Percentiles rank a stretch among this genome's conserved stretches.
Evolutionary conservation across 1,284 basidiomycete species (phyloP).

Genomic region (Trametes polyzona): DNA sequence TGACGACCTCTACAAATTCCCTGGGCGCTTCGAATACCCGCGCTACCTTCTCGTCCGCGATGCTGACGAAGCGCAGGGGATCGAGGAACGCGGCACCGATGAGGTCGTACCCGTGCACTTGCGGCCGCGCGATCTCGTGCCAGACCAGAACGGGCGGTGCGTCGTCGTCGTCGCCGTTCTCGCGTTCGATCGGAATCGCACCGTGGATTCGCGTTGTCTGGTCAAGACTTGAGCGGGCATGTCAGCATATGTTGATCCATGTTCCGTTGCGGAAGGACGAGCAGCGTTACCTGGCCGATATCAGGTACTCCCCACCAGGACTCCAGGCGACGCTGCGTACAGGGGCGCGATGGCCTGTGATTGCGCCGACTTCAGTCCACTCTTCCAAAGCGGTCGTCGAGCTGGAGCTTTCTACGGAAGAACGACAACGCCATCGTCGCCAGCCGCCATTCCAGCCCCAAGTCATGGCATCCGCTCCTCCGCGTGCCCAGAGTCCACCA

Average conservation of each 20-base stretch:
- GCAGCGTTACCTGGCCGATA: slow-evolving; percentile 74
- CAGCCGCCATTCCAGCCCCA: slow-evolving; percentile 94
- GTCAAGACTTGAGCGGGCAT: slow-evolving; percentile 59
- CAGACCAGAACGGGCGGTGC: slow-evolving; percentile 52
- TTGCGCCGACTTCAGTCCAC: slow-evolving; percentile 81
- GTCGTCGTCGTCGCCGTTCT: too few species aligned
- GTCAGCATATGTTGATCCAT: background rate
- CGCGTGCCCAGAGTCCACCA: slow-evolving; percentile 77
- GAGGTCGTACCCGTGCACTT: slow-evolving; percentile 94
- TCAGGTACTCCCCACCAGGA: slow-evolving; percentile 79
- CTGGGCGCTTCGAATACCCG: slow-evolving; percentile 89
- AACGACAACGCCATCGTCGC: slow-evolving; percentile 73
- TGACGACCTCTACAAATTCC: slow-evolving; percentile 70
- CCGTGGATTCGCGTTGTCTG: slow-evolving; percentile 91
- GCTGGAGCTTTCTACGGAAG: background rate
- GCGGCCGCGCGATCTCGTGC: slow-evolving; percentile 90
- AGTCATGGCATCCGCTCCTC: slow-evolving; percentile 69
- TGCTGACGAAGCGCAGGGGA: slow-evolving; percentile 79
- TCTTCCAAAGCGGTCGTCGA: slow-evolving; percentile 27
- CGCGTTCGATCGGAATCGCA: slow-evolving; percentile 37
- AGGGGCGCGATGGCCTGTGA: slow-evolving; percentile 80
- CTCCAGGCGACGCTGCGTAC: slow-evolving; percentile 87
- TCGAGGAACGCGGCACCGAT: slow-evolving; percentile 80
- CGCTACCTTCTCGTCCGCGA: slow-evolving; percentile 92
- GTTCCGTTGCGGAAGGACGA: background rate